Base-by-base conservation (phyloP, 768 basidiomycete genomes). In the Cyathus striatus region DNA sequence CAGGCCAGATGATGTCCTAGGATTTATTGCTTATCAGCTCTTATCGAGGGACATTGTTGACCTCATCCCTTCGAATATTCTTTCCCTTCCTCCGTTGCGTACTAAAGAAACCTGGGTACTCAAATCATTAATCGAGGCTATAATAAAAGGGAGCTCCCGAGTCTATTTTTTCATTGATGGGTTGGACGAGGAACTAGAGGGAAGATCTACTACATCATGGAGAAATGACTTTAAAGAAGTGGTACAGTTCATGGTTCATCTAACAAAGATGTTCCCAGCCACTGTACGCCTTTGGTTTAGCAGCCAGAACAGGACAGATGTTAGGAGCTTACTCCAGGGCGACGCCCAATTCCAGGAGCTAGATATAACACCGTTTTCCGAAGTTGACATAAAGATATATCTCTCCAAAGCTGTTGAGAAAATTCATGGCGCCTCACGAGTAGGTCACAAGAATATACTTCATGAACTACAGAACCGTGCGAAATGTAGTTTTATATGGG, bases 401-500 rank as follows among this genome's bases (percentile, higher is more conserved):
- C 27, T 45, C 7, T 30, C 26, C 12, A 16, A n/a, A n/a, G n/a
- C n/a, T n/a, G n/a, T n/a, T n/a, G n/a, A 45, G 22, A 22, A 17
- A 14, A 32, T 45, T 21, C 38, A 20, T 13, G 24, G 40, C 10
- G 33, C 40, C 7, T n/a, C 26, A 25, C 18, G 23, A 43, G 5
- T 38, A 1, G 45, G 47, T 24, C 25, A 6, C 5, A 39, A 49
- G 23, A 44, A 45, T 23, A 40, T 48, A 2, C 41, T 48, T 1
- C 13, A 21, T 17, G 42, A 36, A n/a, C 20, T 55, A 27, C 40
- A 41, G 5, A n/a, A 5, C n/a, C 44, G 48, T 5, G 63, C 53
- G 5, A 46, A 60, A 24, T 52, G 52, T n/a, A 57, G 58, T 33
- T 63, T 61, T 41, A 30, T 63, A 22, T 63, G 57, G 53, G 61